Evolutionary conservation across 75 land plant species (phyloP), one percentile per base, ranked within the genome.

Genomic region (Pinus albicaulis): DNA sequence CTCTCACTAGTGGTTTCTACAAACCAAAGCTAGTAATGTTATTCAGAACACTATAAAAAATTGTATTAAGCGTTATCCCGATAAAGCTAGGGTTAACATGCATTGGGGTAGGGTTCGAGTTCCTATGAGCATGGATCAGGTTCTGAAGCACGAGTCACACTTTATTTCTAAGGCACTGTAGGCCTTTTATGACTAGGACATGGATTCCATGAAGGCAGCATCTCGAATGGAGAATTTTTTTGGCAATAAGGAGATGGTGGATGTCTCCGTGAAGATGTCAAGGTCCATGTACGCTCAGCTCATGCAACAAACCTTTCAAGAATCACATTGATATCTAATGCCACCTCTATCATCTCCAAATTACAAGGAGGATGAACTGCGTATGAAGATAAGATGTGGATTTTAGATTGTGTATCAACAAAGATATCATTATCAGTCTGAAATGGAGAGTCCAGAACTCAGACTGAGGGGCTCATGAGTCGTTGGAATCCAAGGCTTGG

Each of bases 281-380:
- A 79, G 92, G 71, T 93, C 93, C 2, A 97, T 97, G 99, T 97
- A 94, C 80, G 99, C 91, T 13, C 99, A 97, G 82, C 85, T 97
- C 53, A 77, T 82, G 79, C 92, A 88, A 82, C 99, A 97, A 86
- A 85, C 69, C 17, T 97, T 97, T 79, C 95, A 90, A 71, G 86
- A 95, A 38, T 98, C 99, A 1, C 86, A 83, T 63, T 73, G 89
- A 64, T 97, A 94, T 79, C 95, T 95, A 1, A 90, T 90, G 99
- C 90, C 88, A 1, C 44, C 34, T 16, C 59, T 74, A 20, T 60
- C 76, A n/a, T n/a, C n/a, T n/a, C n/a, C n/a, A n/a, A n/a, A n/a
- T n/a, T n/a, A n/a, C n/a, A n/a, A n/a, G n/a, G 23, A 92, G 57
- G 98, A 94, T 0, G 99, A 92, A 70, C 23, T 92, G 70, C 98